Conservation (phyloP, 805 yeast species). For the Yarrowia keelungensis region DNA sequence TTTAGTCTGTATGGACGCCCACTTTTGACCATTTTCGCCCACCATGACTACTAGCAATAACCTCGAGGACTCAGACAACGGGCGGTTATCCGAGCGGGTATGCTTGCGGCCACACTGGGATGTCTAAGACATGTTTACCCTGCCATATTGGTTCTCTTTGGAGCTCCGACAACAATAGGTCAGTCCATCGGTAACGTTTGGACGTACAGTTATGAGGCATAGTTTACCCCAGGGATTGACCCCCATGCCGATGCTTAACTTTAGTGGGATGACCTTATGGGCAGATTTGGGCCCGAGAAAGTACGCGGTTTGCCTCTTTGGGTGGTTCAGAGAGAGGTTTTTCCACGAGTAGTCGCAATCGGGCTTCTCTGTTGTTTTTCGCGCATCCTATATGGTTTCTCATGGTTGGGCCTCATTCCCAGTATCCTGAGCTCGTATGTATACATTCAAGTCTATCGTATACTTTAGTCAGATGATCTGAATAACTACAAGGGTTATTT, state of each 20-base stretch:
- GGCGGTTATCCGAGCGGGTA: constrained; percentile 8
- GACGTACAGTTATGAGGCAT: constrained; percentile 10
- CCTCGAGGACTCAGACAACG: not conserved
- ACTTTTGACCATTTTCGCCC: not conserved
- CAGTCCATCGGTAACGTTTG: not conserved
- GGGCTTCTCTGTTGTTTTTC: too few relatives aligned
- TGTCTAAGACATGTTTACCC: constrained; percentile 2
- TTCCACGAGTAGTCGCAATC: too few relatives aligned
- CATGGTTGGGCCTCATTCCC: too few relatives aligned
- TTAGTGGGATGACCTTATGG: not conserved
- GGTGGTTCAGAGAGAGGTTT: too few relatives aligned
- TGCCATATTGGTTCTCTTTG: not conserved
- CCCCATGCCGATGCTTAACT: constrained; percentile 21
- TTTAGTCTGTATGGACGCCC: not conserved
- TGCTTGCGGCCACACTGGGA: not conserved
- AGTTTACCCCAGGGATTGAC: constrained; percentile 10
- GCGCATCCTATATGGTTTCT: too few relatives aligned
- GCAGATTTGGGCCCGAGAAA: too few relatives aligned
- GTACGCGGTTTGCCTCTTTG: too few relatives aligned
- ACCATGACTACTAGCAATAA: not conserved
- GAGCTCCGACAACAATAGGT: not conserved
- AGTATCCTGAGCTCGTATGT: too few relatives aligned
- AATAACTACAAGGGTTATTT: too few relatives aligned
- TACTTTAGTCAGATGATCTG: too few relatives aligned
- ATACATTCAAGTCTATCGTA: too few relatives aligned